These are phyloP conservation scores for Penicillium crustosum DNA, from an alignment of 2,329 filamentous ascomycete species.

Conservation along the genomic window DNA sequence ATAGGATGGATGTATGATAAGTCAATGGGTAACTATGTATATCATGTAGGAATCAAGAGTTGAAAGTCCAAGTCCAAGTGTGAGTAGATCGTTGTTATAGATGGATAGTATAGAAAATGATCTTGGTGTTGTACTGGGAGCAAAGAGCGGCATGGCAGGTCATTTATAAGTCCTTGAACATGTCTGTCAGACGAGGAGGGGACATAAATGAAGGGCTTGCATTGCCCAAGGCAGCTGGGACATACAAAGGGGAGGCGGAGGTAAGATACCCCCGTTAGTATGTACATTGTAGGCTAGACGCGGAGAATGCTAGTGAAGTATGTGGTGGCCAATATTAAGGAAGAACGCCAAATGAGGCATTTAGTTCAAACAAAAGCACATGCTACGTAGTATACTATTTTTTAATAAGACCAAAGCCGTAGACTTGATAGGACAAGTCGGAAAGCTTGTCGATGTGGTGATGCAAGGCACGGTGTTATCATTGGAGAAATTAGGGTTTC, in stretches of 20 bases:
- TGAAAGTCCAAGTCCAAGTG: not conserved
- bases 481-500: slow-evolving; percentile 15
- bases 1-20: not conserved
- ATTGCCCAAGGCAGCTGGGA: slow-evolving; percentile 2
- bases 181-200: not conserved
- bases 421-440: not conserved
- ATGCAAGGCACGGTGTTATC: slow-evolving; percentile 5
- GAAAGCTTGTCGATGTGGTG: not conserved
- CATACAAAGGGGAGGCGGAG: not conserved
- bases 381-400: not conserved
- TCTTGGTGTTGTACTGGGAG: not conserved
- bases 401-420: not conserved
- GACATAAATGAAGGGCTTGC: not conserved
- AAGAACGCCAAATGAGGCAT: not conserved
- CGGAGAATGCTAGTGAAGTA: slow-evolving; percentile 15
- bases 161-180: slow-evolving; percentile 5
- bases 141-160: not conserved
- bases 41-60: not conserved
- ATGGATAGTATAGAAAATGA: not conserved
- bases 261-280: not conserved
- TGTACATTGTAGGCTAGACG: slow-evolving; percentile 1
- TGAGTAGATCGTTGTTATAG: not conserved
- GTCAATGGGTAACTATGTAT: not conserved
- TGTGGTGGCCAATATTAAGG: slow-evolving; percentile 4
- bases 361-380: not conserved